Percentiles rank a stretch among this genome's conserved stretches.
Evolutionary conservation across 257 asterid genomes (phyloP).

Genomic region (Salvia hispanica): DNA sequence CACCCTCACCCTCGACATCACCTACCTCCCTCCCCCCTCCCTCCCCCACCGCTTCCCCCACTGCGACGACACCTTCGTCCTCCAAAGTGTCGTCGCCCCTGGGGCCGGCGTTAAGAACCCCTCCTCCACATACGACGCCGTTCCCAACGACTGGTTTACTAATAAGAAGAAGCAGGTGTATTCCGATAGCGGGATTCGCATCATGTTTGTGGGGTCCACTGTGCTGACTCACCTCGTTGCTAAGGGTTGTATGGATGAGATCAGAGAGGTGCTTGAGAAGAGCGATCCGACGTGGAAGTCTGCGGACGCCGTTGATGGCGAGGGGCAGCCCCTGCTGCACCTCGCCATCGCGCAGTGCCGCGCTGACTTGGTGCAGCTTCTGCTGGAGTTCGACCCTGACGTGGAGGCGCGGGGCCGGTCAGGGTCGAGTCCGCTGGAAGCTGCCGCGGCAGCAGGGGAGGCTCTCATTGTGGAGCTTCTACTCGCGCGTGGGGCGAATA

Average conservation of each 20-base stretch:
- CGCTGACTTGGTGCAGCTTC: slow-evolving; percentile 72
- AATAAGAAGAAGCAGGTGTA: slow-evolving; percentile 81
- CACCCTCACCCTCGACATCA: slow-evolving; percentile 53
- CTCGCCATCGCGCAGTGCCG: slow-evolving; percentile 60
- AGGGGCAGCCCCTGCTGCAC: slow-evolving; percentile 67
- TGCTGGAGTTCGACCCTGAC: slow-evolving; percentile 64
- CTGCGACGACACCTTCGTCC: slow-evolving; percentile 55
- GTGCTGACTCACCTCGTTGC: slow-evolving; percentile 48
- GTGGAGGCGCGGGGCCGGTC: slow-evolving; percentile 50
- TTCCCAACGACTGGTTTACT: slow-evolving; percentile 78
- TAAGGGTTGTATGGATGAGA: slow-evolving; percentile 66
- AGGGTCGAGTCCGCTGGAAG: slow-evolving; percentile 71
- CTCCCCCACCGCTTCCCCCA: slow-evolving; percentile 59
- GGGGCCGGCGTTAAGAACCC: slow-evolving; percentile 59
- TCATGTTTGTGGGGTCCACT: slow-evolving; percentile 68
- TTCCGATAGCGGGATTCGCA: slow-evolving; percentile 65
- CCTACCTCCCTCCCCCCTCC: slow-evolving; percentile 43
- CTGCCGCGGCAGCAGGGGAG: slow-evolving; percentile 70
- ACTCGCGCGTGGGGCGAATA: slow-evolving; percentile 52
- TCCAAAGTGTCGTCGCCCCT: slow-evolving; percentile 80
- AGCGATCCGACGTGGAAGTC: slow-evolving; percentile 56
- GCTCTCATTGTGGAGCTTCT: slow-evolving; percentile 68
- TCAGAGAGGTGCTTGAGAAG: slow-evolving; percentile 68
- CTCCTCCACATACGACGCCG: slow-evolving; percentile 41
- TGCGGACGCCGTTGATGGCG: slow-evolving; percentile 53